Conservation (phyloP, 345 rosid species). For the Gossypioides kirkii region DNA sequence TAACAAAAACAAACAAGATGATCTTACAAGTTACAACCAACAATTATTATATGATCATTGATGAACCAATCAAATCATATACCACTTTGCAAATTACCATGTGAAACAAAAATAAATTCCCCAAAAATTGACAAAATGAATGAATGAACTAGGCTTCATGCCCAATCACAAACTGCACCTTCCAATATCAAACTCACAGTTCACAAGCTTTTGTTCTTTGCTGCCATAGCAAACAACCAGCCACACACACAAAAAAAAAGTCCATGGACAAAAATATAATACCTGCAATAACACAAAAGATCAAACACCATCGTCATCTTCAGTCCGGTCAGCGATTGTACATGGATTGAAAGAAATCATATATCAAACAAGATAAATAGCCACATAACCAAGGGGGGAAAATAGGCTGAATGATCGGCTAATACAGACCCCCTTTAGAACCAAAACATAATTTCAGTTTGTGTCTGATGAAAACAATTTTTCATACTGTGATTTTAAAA, state of each 20-base stretch:
- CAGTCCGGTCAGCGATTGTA: neutral
- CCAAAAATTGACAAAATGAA: neutral
- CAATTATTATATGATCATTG: constrained; percentile 5
- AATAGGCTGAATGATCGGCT: neutral
- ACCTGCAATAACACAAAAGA: constrained; percentile 4
- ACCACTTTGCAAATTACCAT: neutral
- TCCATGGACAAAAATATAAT: neutral
- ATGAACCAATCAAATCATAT: constrained; percentile 15
- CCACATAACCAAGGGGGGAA: neutral
- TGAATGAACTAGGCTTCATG: neutral
- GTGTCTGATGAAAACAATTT: neutral
- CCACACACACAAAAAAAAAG: neutral
- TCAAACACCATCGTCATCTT: neutral
- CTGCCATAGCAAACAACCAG: neutral
- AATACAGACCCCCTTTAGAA: neutral
- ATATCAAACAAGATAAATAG: neutral
- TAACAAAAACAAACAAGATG: neutral
- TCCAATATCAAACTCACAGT: neutral
- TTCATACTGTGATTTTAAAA: neutral
- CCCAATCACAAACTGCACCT: neutral
- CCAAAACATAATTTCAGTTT: neutral
- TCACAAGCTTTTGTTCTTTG: neutral
- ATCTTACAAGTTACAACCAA: constrained; percentile 13
- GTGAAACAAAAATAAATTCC: neutral
- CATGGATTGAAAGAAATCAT: neutral